Conservation (phyloP, 148 eudicot species). For the Talinum fruticosum region DNA sequence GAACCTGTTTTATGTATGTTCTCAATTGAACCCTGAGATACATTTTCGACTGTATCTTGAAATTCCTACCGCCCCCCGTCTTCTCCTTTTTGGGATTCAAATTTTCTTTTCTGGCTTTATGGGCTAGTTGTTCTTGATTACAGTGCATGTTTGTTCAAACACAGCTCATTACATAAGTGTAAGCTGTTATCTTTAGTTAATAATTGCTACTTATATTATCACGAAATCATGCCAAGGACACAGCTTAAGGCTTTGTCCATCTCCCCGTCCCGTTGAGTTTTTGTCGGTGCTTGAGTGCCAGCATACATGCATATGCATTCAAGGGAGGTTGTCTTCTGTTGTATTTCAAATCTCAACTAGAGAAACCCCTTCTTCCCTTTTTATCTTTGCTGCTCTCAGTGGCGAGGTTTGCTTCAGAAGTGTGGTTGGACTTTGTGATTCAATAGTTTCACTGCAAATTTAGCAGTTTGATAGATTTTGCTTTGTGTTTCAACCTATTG, state of each 20-base stretch:
- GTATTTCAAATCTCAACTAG: too few species aligned
- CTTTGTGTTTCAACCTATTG: not conserved
- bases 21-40: not conserved
- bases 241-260: not conserved
- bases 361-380: too few species aligned
- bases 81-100: too few species aligned
- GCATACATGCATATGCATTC: too few species aligned
- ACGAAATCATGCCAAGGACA: not conserved
- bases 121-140: not conserved
- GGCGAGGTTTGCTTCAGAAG: not conserved
- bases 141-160: not conserved
- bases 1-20: constrained; percentile 13
- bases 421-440: not conserved
- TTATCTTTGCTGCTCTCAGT: not conserved
- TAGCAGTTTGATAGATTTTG: not conserved
- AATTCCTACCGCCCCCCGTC: not conserved
- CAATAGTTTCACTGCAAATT: not conserved
- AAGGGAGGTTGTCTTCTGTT: too few species aligned
- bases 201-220: not conserved
- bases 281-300: too few species aligned
- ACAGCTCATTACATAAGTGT: not conserved
- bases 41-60: not conserved
- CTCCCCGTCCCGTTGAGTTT: not conserved
- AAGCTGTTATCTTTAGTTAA: not conserved
- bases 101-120: too few species aligned